A percentile compares a stretch with the other conserved stretches of the same genome.
These are phyloP conservation scores for Lagenidium sp. DNA, from an alignment of 352 stramenopile species.

Conservation along the genomic window DNA sequence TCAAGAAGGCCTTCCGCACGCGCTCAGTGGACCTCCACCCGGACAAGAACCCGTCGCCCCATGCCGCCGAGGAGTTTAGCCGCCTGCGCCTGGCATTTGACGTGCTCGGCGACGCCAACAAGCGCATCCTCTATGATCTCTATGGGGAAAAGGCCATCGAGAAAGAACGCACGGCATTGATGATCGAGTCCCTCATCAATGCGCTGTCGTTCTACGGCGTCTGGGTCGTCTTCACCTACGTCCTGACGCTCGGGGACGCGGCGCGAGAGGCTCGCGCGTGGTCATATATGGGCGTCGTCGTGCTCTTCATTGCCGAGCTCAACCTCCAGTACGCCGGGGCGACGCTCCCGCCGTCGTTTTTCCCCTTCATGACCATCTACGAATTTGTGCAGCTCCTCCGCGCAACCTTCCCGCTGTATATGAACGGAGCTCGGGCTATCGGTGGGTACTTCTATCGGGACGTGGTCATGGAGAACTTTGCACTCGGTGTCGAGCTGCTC, in stretches of 20 bases:
- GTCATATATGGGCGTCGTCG: slow-evolving; percentile 90
- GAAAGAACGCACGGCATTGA: slow-evolving; percentile 83
- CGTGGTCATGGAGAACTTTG: slow-evolving; percentile 62
- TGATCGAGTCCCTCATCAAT: slow-evolving; percentile 88
- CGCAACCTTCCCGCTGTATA: slow-evolving; percentile 91
- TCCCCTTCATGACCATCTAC: slow-evolving; percentile 83
- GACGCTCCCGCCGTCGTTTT: slow-evolving; percentile 45
- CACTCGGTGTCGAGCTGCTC: slow-evolving; percentile 60
- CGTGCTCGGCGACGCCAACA: slow-evolving; percentile 86
- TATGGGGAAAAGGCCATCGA: slow-evolving; percentile 88
- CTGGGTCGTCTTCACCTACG: slow-evolving; percentile 94
- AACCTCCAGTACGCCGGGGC: slow-evolving; percentile 76
- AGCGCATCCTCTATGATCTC: slow-evolving; percentile 94
- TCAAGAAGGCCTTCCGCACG: slow-evolving; percentile 96
- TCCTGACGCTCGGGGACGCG: slow-evolving; percentile 91
- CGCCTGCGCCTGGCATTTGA: slow-evolving; percentile 93
- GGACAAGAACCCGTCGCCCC: slow-evolving; percentile 94
- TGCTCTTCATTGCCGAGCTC: slow-evolving; percentile 93
- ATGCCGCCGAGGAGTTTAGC: slow-evolving; percentile 90
- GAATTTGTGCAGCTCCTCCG: slow-evolving; percentile 91
- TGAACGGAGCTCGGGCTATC: slow-evolving; percentile 96
- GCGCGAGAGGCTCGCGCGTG: slow-evolving; percentile 86
- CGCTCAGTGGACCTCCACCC: slow-evolving; percentile 94
- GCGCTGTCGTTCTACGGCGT: slow-evolving; percentile 93
- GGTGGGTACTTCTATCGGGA: slow-evolving; percentile 85